Percentiles rank a stretch among this genome's conserved stretches.
These are phyloP conservation scores for Cichorium intybus DNA, from an alignment of 140 eudicot species.

Conservation along the genomic window DNA sequence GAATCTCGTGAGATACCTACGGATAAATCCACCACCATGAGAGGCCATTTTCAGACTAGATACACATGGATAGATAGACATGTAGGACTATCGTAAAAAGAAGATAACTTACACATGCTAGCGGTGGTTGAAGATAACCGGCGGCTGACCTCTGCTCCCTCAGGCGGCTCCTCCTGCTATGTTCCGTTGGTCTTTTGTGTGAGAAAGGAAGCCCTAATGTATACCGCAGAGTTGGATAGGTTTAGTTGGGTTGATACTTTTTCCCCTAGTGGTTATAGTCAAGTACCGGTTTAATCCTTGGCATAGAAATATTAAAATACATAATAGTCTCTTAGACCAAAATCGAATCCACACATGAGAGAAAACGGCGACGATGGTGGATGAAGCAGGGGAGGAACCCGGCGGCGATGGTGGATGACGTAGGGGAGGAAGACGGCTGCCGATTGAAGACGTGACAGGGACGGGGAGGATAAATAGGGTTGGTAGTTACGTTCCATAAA, in stretches of 20 bases:
- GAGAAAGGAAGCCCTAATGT: constrained; percentile 1
- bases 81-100: background rate
- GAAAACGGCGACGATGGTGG: too few relatives aligned
- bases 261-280: background rate
- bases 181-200: background rate
- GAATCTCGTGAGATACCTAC: constrained; percentile 40
- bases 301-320: too few relatives aligned
- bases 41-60: background rate
- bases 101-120: constrained; percentile 14
- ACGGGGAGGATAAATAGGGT: too few relatives aligned
- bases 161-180: background rate
- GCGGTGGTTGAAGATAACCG: constrained; percentile 9
- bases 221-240: background rate
- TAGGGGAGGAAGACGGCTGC: too few relatives aligned
- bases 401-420: too few relatives aligned
- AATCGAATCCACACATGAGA: too few relatives aligned
- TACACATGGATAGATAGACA: background rate
- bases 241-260: background rate
- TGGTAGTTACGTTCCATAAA: too few relatives aligned
- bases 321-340: too few relatives aligned
- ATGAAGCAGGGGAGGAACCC: too few relatives aligned
- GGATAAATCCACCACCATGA: background rate
- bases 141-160: constrained; percentile 9
- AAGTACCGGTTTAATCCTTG: background rate
- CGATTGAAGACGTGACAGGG: too few relatives aligned